These are phyloP conservation scores for Starmerella apis DNA, from an alignment of 805 yeast species.

Conservation along the genomic window DNA sequence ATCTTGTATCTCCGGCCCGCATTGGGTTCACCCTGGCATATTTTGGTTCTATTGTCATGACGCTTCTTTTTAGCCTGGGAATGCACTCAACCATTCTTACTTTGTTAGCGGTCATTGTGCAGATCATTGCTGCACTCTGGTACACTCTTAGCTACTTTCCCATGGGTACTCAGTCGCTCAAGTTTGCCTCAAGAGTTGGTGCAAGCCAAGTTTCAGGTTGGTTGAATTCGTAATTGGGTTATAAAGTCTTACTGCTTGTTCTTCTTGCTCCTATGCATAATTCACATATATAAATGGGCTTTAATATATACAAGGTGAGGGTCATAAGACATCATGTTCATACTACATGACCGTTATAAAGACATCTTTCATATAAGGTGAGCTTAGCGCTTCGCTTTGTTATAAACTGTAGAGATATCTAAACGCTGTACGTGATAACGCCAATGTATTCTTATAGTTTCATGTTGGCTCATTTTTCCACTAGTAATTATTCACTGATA, in stretches of 20 bases:
- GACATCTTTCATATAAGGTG: too few species aligned
- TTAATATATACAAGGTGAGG: too few species aligned
- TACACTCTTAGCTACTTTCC: conserved; percentile 92
- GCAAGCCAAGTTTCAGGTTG: conserved; percentile 42
- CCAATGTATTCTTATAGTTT: too few species aligned
- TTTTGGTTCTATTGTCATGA: conserved; percentile 66
- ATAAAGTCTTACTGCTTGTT: too few species aligned
- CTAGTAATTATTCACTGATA: too few species aligned
- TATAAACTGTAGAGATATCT: too few species aligned
- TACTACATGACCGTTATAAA: neutral
- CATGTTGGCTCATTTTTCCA: too few species aligned
- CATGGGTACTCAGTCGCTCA: conserved; percentile 72
- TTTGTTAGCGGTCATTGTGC: conserved; percentile 60
- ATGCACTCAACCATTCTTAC: conserved; percentile 67
- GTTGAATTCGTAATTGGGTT: conserved; percentile 32
- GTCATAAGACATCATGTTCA: neutral
- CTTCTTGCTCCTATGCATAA: too few species aligned
- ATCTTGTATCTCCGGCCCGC: conserved; percentile 63
- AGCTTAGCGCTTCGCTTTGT: too few species aligned
- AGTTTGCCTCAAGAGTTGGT: conserved; percentile 48
- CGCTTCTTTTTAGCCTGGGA: conserved; percentile 67
- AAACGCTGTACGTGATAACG: too few species aligned
- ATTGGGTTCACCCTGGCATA: conserved; percentile 71
- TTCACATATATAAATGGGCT: too few species aligned
- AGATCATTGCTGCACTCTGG: conserved; percentile 77